phyloP scores from a whole-genome alignment of 805 yeast species.

The Kluyveromyces dobzhanskii region DNA sequence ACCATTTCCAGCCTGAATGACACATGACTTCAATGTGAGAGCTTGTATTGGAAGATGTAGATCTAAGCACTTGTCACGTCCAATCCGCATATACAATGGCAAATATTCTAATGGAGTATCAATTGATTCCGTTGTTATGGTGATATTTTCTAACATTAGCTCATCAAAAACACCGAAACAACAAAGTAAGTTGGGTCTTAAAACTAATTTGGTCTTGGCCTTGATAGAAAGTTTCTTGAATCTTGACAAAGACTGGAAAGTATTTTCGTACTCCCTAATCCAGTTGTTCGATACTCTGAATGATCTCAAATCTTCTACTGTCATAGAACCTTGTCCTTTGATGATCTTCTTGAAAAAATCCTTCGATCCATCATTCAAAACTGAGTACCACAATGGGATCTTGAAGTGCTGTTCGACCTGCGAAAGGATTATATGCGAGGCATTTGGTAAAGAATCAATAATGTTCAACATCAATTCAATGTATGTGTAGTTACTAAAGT shows the following conservation, averaged over 20 bases:
- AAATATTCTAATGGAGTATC: slow-evolving; percentile 29
- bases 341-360: slow-evolving; percentile 28
- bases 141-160: slow-evolving; percentile 37
- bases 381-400: slow-evolving; percentile 38
- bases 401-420: slow-evolving; percentile 47
- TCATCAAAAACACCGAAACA: slow-evolving; percentile 39
- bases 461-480: slow-evolving; percentile 34
- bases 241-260: slow-evolving; percentile 22
- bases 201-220: slow-evolving; percentile 12
- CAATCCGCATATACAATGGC: slow-evolving; percentile 21
- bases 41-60: slow-evolving; percentile 31
- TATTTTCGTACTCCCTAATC: slow-evolving; percentile 20
- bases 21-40: slow-evolving; percentile 28
- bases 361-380: slow-evolving; percentile 26
- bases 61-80: slow-evolving; percentile 16
- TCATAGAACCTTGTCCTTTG: slow-evolving; percentile 26
- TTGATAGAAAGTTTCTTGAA: slow-evolving; percentile 21
- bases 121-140: slow-evolving; percentile 37
- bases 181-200: slow-evolving; percentile 37
- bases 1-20: slow-evolving; percentile 31
- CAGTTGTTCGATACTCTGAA: slow-evolving; percentile 24
- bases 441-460: slow-evolving; percentile 39
- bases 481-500: slow-evolving; percentile 25
- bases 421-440: slow-evolving; percentile 33
- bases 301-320: slow-evolving; percentile 23